Base-by-base conservation (phyloP, 441 rosid species). In the Brassica hybrid region DNA sequence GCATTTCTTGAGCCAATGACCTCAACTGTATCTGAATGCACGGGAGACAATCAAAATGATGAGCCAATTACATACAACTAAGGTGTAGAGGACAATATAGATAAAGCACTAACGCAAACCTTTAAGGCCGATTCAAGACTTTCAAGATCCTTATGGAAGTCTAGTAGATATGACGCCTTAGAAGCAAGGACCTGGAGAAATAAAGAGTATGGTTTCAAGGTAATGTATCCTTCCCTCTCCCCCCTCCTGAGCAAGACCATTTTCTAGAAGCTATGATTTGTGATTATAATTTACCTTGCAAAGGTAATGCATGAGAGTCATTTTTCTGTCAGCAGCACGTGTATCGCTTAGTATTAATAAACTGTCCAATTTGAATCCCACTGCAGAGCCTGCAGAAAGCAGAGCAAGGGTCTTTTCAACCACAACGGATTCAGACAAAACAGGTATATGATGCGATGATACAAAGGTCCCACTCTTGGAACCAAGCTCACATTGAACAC, bases 341-440 rank as follows among this genome's bases (percentile, higher is more conserved):
- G 96, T 94, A 83, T 96, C 98, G 10, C 89, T 81, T 68, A 96
- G 90, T 90, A 91, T 96, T 72, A 88, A 83, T 77, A 96, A 92
- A 84, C 99, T 94, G 82, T 96, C 99, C 86, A 96, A 79, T 89
- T 96, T 96, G 86, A 96, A 96, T 69, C 98, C 99, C 78, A 96
- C 76, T 13, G 99, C 98, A 83, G 98, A 83, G 83, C 99, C 99
- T 96, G 85, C 62, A 75, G 50, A 85, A 73, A 64, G 9, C 43
- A 36, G 43, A 80, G 72, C 61, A 43, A 61, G n/a, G 57, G 36
- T n/a, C 16, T 67, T 50, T 69, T 65, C 71, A 73, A 61, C 70
- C 69, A 70, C 75, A 61, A 74, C 27, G 59, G 60, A 27, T 27
- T 27, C 5, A 27, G 32, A 27, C 32, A 27, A 27, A 27, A 27